Percentiles rank a stretch among this genome's conserved stretches.
phyloP scores from a whole-genome alignment of 169 alveolate genomes.

The Plasmodium gonderi region DNA sequence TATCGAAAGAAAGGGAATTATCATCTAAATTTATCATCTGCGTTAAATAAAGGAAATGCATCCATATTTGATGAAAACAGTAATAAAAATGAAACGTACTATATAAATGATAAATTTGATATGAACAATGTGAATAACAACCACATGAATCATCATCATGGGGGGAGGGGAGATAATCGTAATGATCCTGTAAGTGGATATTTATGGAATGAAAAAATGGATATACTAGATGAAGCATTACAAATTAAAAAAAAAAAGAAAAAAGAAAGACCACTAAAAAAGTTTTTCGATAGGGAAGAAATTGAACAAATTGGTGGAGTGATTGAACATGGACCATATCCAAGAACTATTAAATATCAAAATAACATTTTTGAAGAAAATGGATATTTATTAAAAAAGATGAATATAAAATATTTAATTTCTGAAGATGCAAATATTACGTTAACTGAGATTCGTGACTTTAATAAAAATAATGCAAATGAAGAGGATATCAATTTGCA shows the following conservation, averaged over 20 bases:
- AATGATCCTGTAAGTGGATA: background rate
- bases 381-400: slow-evolving; percentile 85
- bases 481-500: slow-evolving; percentile 77
- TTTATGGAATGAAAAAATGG: background rate
- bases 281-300: slow-evolving; percentile 86
- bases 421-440: slow-evolving; percentile 85
- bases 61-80: slow-evolving; percentile 8
- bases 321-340: slow-evolving; percentile 87
- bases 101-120: slow-evolving; percentile 7
- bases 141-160: background rate
- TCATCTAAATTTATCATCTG: background rate
- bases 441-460: slow-evolving; percentile 84
- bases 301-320: slow-evolving; percentile 88
- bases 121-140: background rate
- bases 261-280: slow-evolving; percentile 80
- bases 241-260: slow-evolving; percentile 55
- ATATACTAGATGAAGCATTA: slow-evolving; percentile 50
- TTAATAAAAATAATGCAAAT: slow-evolving; percentile 74
- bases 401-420: slow-evolving; percentile 82
- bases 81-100: background rate
- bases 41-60: background rate
- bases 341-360: slow-evolving; percentile 88
- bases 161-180: background rate
- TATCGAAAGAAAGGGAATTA: slow-evolving; percentile 1
- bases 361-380: slow-evolving; percentile 87